A percentile compares a stretch with the other conserved stretches of the same genome.
Evolutionary conservation across 2,329 filamentous ascomycete genomes (phyloP).

Genomic region (Aurifilum marmelostoma): DNA sequence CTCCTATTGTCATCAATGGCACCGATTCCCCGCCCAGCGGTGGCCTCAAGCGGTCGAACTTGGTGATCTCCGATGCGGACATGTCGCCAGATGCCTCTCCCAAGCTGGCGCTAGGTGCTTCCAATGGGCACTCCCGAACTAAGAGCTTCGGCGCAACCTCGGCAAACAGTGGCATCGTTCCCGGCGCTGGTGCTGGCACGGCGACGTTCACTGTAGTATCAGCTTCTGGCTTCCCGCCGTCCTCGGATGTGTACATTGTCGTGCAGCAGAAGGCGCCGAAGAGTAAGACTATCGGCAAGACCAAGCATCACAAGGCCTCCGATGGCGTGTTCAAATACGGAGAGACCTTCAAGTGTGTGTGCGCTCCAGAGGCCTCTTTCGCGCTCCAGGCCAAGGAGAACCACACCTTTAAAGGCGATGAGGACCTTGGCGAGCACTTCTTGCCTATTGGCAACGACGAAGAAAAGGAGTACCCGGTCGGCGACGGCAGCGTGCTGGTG

Average conservation of each 20-base stretch:
- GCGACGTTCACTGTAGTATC: slow-evolving; percentile 81
- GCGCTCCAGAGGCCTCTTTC: slow-evolving; percentile 83
- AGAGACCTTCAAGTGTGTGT: slow-evolving; percentile 77
- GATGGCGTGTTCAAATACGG: slow-evolving; percentile 70
- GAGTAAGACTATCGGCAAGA: slow-evolving; percentile 85
- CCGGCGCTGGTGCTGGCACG: slow-evolving; percentile 68
- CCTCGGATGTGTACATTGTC: slow-evolving; percentile 77
- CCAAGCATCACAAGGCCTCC: slow-evolving; percentile 80
- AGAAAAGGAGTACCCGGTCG: slow-evolving; percentile 76
- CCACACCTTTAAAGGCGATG: slow-evolving; percentile 80
- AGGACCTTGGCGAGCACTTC: slow-evolving; percentile 80
- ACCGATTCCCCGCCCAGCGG: slow-evolving; percentile 42
- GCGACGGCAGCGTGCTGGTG: slow-evolving; percentile 71
- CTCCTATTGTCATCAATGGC: slow-evolving; percentile 46
- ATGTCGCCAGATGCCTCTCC: slow-evolving; percentile 37
- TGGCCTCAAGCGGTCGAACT: slow-evolving; percentile 45
- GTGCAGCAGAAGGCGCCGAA: slow-evolving; percentile 70
- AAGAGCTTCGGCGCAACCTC: slow-evolving; percentile 68
- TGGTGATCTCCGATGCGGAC: slow-evolving; percentile 41
- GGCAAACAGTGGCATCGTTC: slow-evolving; percentile 63
- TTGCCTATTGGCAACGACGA: slow-evolving; percentile 77
- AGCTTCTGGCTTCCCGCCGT: slow-evolving; percentile 75
- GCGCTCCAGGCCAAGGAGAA: slow-evolving; percentile 85
- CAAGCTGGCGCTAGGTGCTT: slow-evolving; percentile 39
- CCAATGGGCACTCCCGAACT: slow-evolving; percentile 50